Evolutionary conservation across 2,329 filamentous ascomycete species (phyloP), one percentile per base, ranked within the genome.

Genomic region (Penicillium hordei): DNA sequence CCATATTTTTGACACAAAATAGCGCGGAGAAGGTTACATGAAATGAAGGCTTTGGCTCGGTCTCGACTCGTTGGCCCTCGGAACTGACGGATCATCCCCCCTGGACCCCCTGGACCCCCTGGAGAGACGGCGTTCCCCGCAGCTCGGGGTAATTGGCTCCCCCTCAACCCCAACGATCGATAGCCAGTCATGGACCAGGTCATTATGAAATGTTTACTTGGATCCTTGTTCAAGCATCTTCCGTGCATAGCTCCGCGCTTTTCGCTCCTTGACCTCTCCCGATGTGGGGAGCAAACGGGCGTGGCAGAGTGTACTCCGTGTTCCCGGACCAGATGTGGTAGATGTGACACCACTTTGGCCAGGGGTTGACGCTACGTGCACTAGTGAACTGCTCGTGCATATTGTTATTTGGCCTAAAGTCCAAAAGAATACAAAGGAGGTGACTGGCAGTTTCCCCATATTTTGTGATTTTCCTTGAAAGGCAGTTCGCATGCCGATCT

Each of bases 71-170:
- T 19, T 31, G 36, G 36, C 36, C 17, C 40, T 38, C 48, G 49
- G 42, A 57, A 46, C n/a, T 31, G 29, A 59, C 56, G 52, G 60
- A 52, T 59, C 44, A 21, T 48, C 21, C 50, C 38, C 21, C 39
- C 46, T 34, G 27, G 52, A 51, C n/a, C n/a, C n/a, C n/a, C n/a
- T n/a, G n/a, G n/a, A n/a, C 50, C 38, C 21, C 39, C 46, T 34
- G 27, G 52, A 51, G n/a, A 40, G 19, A 34, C n/a, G 19, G 48
- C 34, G 25, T 63, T 63, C 63, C 63, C 63, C 63, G 60, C 63
- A 63, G 48, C 57, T 54, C 55, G 58, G 58, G 44, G 45, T 52
- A 52, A 38, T 54, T 54, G 23, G 48, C 29, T 57, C n/a, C 45
- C 54, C 49, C 44, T 57, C 33, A 29, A 42, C 54, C 21, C 58